These are phyloP conservation scores for Cordyceps javanica DNA, from an alignment of 2,329 filamentous ascomycete genomes.

Conservation along the genomic window DNA sequence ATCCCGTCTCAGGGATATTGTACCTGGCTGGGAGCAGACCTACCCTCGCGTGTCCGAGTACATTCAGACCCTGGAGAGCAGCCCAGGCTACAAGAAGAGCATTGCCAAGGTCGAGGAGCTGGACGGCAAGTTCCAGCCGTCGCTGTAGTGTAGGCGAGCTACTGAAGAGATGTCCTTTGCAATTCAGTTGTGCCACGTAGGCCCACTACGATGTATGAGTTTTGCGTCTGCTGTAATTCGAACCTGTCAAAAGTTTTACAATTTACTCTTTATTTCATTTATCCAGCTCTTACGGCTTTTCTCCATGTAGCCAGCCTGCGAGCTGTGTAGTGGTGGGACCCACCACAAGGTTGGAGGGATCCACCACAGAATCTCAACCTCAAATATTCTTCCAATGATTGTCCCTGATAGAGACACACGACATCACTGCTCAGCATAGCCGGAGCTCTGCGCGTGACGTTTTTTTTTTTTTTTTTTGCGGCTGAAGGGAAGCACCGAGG, in stretches of 20 bases:
- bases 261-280: too few relatives aligned
- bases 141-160: conserved; percentile 2
- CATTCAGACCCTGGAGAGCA: conserved; percentile 36
- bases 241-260: too few relatives aligned
- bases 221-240: too few relatives aligned
- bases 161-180: background rate
- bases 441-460: background rate
- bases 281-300: background rate
- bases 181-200: background rate
- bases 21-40: conserved; percentile 33
- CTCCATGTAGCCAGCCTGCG: background rate
- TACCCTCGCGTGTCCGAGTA: conserved; percentile 44
- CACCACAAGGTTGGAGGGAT: background rate
- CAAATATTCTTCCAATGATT: background rate
- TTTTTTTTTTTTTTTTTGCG: too few relatives aligned
- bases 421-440: background rate
- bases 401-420: background rate
- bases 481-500: background rate
- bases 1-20: conserved; percentile 33
- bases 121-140: conserved; percentile 32
- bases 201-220: background rate
- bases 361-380: conserved; percentile 6
- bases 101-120: conserved; percentile 44
- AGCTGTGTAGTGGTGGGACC: background rate
- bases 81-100: conserved; percentile 43